Evolutionary conservation across 2,329 filamentous ascomycete genomes (phyloP).

Genomic region (Kalmusia sp.): DNA sequence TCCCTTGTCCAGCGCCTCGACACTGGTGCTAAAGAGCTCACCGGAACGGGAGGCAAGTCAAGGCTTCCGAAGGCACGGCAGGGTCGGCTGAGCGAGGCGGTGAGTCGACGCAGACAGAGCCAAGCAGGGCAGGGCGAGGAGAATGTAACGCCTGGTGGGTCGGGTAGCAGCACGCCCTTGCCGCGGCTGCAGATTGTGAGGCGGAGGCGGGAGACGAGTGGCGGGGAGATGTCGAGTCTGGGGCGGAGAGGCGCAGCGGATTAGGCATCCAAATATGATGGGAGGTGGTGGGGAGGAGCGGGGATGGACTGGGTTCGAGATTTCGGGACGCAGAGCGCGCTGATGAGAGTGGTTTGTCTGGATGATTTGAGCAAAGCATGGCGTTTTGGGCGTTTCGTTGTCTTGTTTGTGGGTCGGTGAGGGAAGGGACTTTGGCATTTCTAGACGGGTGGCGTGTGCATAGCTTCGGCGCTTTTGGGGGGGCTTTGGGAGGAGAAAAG

Average conservation of each 20-base stretch:
- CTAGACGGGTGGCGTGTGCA: neutral
- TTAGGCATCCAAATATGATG: slow-evolving; percentile 12
- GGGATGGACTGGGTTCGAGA: neutral
- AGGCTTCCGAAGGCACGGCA: slow-evolving; percentile 43
- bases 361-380: neutral
- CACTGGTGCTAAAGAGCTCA: slow-evolving; percentile 18
- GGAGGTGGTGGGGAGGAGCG: slow-evolving; percentile 10
- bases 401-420: too few relatives aligned
- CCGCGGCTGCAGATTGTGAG: slow-evolving; percentile 42
- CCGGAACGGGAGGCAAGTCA: slow-evolving; percentile 1
- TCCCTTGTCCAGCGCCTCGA: slow-evolving; percentile 35
- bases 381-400: too few relatives aligned
- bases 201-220: slow-evolving; percentile 42
- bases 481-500: too few relatives aligned
- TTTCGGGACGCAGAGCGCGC: neutral
- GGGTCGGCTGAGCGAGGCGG: slow-evolving; percentile 37
- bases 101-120: slow-evolving; percentile 32
- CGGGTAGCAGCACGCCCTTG: slow-evolving; percentile 27
- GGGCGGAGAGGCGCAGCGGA: slow-evolving; percentile 1
- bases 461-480: neutral
- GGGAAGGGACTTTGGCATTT: neutral
- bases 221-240: slow-evolving; percentile 33
- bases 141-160: slow-evolving; percentile 23
- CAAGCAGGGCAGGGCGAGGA: slow-evolving; percentile 33
- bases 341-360: neutral